Percentiles rank a stretch among this genome's conserved stretches.
These are phyloP conservation scores for Glonium stellatum DNA, from an alignment of 495 filamentous ascomycete species.

Conservation along the genomic window DNA sequence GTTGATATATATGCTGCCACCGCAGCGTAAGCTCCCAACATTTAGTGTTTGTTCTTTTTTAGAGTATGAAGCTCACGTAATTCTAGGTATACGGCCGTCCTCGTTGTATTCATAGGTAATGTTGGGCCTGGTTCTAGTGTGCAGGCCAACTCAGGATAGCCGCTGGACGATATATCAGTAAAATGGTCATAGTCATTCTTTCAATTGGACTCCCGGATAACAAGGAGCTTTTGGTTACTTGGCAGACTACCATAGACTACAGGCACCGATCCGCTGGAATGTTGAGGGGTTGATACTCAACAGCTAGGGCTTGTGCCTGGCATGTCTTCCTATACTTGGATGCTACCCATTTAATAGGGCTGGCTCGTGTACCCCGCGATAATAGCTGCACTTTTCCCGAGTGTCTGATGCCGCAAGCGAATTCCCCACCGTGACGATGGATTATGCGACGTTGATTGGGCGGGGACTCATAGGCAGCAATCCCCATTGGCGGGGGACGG, in stretches of 20 bases:
- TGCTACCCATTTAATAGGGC: no score
- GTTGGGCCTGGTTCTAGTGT: not conserved
- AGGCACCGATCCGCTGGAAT: not conserved
- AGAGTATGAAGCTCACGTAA: not conserved
- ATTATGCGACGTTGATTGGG: no score
- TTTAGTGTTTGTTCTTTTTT: no score
- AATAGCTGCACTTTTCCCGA: no score
- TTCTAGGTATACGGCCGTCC: slow-evolving; percentile 7
- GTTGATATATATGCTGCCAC: slow-evolving; percentile 25
- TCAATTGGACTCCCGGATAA: not conserved
- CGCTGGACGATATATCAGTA: not conserved
- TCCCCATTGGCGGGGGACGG: no score
- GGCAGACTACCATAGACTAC: not conserved
- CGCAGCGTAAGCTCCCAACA: slow-evolving; percentile 16
- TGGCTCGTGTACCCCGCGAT: no score
- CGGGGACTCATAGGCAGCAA: no score
- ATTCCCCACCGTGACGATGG: no score
- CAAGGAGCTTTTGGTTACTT: not conserved
- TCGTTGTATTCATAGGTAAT: slow-evolving; percentile 10
- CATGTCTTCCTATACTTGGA: not conserved
- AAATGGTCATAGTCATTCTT: not conserved
- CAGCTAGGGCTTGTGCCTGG: not conserved
- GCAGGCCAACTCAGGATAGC: not conserved
- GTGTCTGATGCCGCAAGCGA: no score
- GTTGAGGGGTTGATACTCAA: not conserved